Evolutionary conservation across 1,139 yeast genomes (phyloP).

Genomic region (Yamadazyma sp.): DNA sequence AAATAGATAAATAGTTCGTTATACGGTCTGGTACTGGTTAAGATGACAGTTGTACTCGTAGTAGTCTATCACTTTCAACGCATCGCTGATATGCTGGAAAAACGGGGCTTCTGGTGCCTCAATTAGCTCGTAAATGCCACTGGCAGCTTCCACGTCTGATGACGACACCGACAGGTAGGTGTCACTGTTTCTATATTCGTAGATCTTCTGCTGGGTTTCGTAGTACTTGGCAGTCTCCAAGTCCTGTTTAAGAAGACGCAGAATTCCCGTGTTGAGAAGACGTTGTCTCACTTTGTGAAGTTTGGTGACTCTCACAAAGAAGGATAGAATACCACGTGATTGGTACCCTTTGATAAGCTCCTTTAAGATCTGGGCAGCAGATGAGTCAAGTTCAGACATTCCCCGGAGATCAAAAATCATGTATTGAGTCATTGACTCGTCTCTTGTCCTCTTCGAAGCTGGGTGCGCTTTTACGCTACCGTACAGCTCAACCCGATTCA

Average conservation of each 20-base stretch:
- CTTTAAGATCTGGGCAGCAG: constrained; percentile 75
- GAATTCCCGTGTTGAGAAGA: constrained; percentile 34
- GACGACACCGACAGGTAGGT: neutral
- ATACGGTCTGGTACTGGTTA: neutral
- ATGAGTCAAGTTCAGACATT: constrained; percentile 83
- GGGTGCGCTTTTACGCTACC: constrained; percentile 89
- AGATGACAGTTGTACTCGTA: constrained; percentile 22
- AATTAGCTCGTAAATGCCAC: constrained; percentile 25
- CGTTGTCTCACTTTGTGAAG: constrained; percentile 32
- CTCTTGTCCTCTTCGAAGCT: constrained; percentile 60
- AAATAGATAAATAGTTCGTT: neutral
- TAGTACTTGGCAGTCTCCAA: constrained; percentile 29
- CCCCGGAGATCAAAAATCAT: constrained; percentile 84
- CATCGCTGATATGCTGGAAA: constrained; percentile 43
- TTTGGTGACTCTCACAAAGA: constrained; percentile 63
- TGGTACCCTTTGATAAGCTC: constrained; percentile 60
- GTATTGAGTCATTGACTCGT: constrained; percentile 56
- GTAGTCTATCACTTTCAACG: constrained; percentile 41
- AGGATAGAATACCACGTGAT: constrained; percentile 56
- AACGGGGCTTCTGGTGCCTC: constrained; percentile 32
- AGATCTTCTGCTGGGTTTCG: constrained; percentile 19
- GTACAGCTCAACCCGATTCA: constrained; percentile 76
- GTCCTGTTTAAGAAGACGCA: constrained; percentile 24
- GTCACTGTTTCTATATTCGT: constrained; percentile 1
- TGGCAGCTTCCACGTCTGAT: constrained; percentile 12